A percentile compares a stretch with the other conserved stretches of the same genome.
These are phyloP conservation scores for Albizia julibrissin DNA, from an alignment of 306 rosid genomes.

Conservation along the genomic window DNA sequence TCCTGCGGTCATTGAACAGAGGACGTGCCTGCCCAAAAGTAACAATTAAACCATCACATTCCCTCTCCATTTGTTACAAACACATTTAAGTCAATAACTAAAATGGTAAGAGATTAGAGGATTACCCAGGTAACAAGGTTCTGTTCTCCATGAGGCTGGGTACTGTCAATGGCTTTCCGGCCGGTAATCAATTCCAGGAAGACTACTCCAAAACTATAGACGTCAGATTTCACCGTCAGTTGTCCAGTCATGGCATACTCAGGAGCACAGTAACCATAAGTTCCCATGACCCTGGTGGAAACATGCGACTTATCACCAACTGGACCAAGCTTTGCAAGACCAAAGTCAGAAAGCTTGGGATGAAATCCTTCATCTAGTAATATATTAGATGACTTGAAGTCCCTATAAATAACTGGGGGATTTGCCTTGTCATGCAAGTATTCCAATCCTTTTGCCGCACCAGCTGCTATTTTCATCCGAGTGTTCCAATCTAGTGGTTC, in stretches of 20 bases:
- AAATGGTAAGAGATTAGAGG: conserved; percentile 21
- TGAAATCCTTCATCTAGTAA: conserved; percentile 82
- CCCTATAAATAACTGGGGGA: conserved; percentile 91
- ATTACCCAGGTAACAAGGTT: conserved; percentile 89
- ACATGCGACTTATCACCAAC: conserved; percentile 91
- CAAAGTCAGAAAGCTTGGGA: conserved; percentile 93
- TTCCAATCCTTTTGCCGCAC: conserved; percentile 89
- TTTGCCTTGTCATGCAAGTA: conserved; percentile 87
- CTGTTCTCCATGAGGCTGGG: conserved; percentile 84
- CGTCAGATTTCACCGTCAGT: conserved; percentile 87
- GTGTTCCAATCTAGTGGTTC: conserved; percentile 90
- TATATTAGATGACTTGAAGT: conserved; percentile 89
- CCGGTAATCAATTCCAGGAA: conserved; percentile 90
- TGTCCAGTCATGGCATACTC: conserved; percentile 97
- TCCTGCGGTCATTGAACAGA: conserved; percentile 80
- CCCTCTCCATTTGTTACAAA: conserved; percentile 18
- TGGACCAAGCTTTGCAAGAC: conserved; percentile 96
- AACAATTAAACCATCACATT: conserved; percentile 9
- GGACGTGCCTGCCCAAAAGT: conserved; percentile 73
- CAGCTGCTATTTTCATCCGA: conserved; percentile 90
- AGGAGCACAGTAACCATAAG: conserved; percentile 94
- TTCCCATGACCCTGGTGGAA: conserved; percentile 93
- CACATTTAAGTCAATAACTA: conserved; percentile 20
- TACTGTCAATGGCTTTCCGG: conserved; percentile 79
- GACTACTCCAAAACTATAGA: conserved; percentile 88